These are phyloP conservation scores for Hyphopichia burtonii DNA, from an alignment of 1,139 yeast species.

Conservation along the genomic window DNA sequence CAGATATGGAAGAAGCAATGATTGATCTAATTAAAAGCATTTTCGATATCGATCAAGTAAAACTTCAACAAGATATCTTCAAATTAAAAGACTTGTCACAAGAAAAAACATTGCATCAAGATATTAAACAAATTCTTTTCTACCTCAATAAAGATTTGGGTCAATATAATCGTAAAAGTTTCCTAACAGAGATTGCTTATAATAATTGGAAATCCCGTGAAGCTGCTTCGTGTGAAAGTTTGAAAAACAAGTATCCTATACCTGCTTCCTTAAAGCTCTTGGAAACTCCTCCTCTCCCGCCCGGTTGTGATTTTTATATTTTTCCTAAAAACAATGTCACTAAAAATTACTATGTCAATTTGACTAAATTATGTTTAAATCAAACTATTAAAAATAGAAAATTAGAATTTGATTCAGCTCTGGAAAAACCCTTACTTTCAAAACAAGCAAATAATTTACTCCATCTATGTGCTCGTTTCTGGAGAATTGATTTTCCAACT, in stretches of 20 bases:
- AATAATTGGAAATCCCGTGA: constrained; percentile 56
- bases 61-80: constrained; percentile 51
- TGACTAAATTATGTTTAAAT: constrained; percentile 28
- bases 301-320: constrained; percentile 37
- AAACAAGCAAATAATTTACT: constrained; percentile 45
- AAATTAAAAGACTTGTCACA: constrained; percentile 41
- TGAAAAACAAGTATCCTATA: constrained; percentile 40
- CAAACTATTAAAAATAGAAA: constrained; percentile 15
- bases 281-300: constrained; percentile 28
- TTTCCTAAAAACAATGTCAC: constrained; percentile 39
- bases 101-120: constrained; percentile 45
- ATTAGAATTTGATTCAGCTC: constrained; percentile 15
- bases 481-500: constrained; percentile 61
- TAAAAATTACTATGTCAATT: constrained; percentile 29
- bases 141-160: constrained; percentile 44
- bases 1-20: constrained; percentile 48
- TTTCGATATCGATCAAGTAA: constrained; percentile 39
- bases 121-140: constrained; percentile 38
- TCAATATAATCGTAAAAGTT: constrained; percentile 39
- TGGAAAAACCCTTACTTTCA: constrained; percentile 27
- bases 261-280: constrained; percentile 32
- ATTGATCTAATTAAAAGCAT: constrained; percentile 37
- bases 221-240: constrained; percentile 30
- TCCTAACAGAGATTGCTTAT: constrained; percentile 39
- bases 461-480: constrained; percentile 48